phyloP scores from a whole-genome alignment of 371 early-diverging fungal genomes.

The Chytridiales sp. region DNA sequence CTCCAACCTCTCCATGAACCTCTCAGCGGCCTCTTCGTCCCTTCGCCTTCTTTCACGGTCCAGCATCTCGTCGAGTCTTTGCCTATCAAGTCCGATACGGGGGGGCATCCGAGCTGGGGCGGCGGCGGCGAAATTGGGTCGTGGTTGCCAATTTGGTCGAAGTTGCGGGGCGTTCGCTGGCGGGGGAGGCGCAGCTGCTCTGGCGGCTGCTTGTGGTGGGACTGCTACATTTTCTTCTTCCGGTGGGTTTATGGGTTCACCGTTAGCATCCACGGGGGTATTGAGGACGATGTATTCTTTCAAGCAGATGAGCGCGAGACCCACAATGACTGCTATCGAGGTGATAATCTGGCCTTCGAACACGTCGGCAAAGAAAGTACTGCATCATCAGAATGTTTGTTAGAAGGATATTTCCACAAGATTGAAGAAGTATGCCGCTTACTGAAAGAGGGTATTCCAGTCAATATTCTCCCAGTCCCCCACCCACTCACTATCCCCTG shows the following conservation, averaged over 20 bases:
- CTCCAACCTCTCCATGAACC: too few relatives aligned
- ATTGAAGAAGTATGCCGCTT: background rate
- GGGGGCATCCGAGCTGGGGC: too few relatives aligned
- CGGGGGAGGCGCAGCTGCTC: slow-evolving; percentile 1
- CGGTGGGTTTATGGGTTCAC: slow-evolving; percentile 30
- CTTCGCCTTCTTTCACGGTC: background rate
- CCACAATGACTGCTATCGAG: slow-evolving; percentile 68
- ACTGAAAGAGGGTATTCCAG: slow-evolving; percentile 7
- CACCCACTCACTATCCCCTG: background rate
- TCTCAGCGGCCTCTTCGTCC: background rate
- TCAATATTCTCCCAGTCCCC: background rate
- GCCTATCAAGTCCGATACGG: too few relatives aligned
- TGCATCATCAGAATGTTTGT: slow-evolving; percentile 24
- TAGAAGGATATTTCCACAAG: background rate
- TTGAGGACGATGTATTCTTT: slow-evolving; percentile 88
- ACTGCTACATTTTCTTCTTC: slow-evolving; percentile 7
- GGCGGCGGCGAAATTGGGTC: too few relatives aligned
- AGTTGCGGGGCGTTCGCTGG: background rate
- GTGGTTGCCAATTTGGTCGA: background rate
- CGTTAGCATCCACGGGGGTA: slow-evolving; percentile 51
- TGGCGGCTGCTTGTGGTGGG: background rate
- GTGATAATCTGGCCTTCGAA: slow-evolving; percentile 87
- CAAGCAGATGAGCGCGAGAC: slow-evolving; percentile 73
- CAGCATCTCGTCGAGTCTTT: background rate
- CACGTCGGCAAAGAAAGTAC: slow-evolving; percentile 73